Evolutionary conservation across 1,139 yeast species (phyloP).

Genomic region (Diutina mesorugosa): DNA sequence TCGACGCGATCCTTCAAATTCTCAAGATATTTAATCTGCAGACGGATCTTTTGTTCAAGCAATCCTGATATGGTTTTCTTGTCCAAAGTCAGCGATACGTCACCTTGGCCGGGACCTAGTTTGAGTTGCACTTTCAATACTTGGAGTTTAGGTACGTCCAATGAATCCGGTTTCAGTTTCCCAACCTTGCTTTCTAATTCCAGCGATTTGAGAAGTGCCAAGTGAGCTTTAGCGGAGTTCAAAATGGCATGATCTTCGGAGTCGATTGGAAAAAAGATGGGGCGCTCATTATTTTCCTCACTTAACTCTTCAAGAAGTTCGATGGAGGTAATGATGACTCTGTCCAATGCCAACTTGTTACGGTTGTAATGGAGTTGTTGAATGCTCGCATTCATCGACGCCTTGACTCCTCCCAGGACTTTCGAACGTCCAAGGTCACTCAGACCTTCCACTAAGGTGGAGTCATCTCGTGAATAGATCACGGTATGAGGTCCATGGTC

Average conservation of each 20-base stretch:
- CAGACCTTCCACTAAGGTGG: slow-evolving; percentile 1
- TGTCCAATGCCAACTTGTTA: slow-evolving; percentile 47
- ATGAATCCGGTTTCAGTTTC: slow-evolving; percentile 9
- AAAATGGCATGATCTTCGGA: slow-evolving; percentile 21
- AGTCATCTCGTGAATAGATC: neutral
- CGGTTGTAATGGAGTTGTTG: slow-evolving; percentile 63
- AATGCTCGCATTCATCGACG: slow-evolving; percentile 8
- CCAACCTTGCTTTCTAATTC: slow-evolving; percentile 19
- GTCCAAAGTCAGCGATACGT: slow-evolving; percentile 25
- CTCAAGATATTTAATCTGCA: slow-evolving; percentile 53
- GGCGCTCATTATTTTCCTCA: slow-evolving; percentile 43
- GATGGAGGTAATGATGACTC: slow-evolving; percentile 46
- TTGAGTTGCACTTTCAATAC: neutral
- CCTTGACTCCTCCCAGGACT: neutral
- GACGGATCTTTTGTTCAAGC: slow-evolving; percentile 49
- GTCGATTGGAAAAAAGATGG: slow-evolving; percentile 48
- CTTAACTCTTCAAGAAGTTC: slow-evolving; percentile 42
- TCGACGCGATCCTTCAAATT: slow-evolving; percentile 75
- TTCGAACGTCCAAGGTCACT: neutral
- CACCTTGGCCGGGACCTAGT: neutral
- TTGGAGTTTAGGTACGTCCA: slow-evolving; percentile 31
- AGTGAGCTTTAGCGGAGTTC: slow-evolving; percentile 33
- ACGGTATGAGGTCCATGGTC: neutral
- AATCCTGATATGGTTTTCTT: slow-evolving; percentile 52
- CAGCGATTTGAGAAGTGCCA: slow-evolving; percentile 36